A percentile compares a stretch with the other conserved stretches of the same genome.
These are phyloP conservation scores for Paramecium pentaurelia DNA, from an alignment of 73 alveolate species.

Conservation along the genomic window DNA sequence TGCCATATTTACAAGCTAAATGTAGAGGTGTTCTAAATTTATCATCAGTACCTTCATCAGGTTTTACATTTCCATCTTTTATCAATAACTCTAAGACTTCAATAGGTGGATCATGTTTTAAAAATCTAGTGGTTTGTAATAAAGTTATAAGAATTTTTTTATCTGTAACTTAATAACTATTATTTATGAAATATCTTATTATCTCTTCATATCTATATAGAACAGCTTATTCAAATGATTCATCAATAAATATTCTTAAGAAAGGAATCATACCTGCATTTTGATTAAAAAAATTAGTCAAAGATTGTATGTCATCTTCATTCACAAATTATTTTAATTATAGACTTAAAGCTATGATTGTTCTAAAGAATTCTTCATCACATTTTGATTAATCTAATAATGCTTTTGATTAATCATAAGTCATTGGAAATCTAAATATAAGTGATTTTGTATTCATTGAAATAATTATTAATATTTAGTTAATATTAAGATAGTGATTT, in stretches of 20 bases:
- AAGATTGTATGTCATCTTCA: slow-evolving; percentile 1
- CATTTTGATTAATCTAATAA: background rate
- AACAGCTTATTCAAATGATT: slow-evolving; percentile 17
- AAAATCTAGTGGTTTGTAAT: background rate
- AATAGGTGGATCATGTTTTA: slow-evolving; percentile 20
- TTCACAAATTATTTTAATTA: background rate
- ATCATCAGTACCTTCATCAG: slow-evolving; percentile 26
- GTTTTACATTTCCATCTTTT: background rate
- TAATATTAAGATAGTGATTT: background rate
- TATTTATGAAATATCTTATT: background rate
- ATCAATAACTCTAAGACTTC: background rate
- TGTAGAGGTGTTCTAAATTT: slow-evolving; percentile 28
- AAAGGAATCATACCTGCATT: background rate
- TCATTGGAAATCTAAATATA: background rate
- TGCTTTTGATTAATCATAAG: background rate
- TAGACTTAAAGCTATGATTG: background rate
- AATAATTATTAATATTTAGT: background rate
- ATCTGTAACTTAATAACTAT: slow-evolving; percentile 32
- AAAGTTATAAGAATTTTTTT: background rate
- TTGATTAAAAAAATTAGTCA: background rate
- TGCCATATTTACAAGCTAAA: slow-evolving; percentile 20
- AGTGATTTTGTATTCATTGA: background rate
- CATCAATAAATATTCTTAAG: slow-evolving; percentile 40
- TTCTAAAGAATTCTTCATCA: slow-evolving; percentile 11
- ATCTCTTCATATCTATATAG: slow-evolving; percentile 29